These are phyloP conservation scores for Mrakia blollopis DNA, from an alignment of 768 basidiomycete species.

Conservation along the genomic window DNA sequence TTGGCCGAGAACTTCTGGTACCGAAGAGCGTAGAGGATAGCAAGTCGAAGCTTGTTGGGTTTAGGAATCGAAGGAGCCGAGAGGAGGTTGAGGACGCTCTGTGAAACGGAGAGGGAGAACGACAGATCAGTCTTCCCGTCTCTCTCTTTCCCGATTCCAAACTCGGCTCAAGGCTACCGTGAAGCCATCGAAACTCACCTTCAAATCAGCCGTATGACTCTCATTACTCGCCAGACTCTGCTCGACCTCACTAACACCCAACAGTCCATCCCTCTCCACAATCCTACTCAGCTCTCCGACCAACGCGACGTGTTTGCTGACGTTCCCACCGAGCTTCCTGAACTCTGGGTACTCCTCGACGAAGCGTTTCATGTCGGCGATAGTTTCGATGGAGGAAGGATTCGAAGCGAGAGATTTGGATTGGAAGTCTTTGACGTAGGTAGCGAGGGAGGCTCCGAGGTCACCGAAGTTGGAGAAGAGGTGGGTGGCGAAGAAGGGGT, in stretches of 20 bases:
- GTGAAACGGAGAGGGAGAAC: not conserved
- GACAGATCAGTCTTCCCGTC: not conserved
- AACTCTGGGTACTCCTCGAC: conserved; percentile 99
- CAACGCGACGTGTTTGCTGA: conserved; percentile 95
- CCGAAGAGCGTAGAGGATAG: conserved; percentile 85
- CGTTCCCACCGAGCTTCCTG: conserved; percentile 90
- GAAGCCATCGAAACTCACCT: conserved; percentile 51
- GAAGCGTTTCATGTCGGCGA: conserved; percentile 84
- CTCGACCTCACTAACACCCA: conserved; percentile 90
- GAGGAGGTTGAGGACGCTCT: conserved; percentile 80
- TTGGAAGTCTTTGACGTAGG: conserved; percentile 85
- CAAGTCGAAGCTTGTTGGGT: conserved; percentile 80
- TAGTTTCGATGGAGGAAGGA: conserved; percentile 81
- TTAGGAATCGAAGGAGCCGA: conserved; percentile 61
- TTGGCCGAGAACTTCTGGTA: conserved; percentile 84
- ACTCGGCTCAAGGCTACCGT: not conserved
- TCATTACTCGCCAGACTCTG: conserved; percentile 91
- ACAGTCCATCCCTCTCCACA: conserved; percentile 74
- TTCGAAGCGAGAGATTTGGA: conserved; percentile 40
- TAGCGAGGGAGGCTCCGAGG: conserved; percentile 80
- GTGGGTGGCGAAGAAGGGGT: conserved; percentile 88
- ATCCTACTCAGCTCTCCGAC: conserved; percentile 92
- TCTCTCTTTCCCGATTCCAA: no score
- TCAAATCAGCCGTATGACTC: conserved; percentile 70
- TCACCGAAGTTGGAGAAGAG: conserved; percentile 93